Evolutionary conservation across 2,329 filamentous ascomycete genomes (phyloP).

Genomic region (Microcera coccophila): DNA sequence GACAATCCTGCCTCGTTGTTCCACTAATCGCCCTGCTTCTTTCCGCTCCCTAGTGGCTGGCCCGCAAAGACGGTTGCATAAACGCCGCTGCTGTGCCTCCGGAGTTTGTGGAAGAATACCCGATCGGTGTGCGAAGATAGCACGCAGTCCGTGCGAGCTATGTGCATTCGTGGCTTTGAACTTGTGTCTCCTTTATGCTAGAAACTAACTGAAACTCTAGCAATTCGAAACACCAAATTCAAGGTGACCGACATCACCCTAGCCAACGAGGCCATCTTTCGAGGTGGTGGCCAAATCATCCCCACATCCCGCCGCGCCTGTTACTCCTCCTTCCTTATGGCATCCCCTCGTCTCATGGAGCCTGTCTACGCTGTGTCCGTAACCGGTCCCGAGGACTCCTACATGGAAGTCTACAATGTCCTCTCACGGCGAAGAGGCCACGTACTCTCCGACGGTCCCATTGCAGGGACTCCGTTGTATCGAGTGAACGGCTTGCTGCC

Average conservation of each 20-base stretch:
- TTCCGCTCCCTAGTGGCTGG: no score
- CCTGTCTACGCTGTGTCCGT: constrained; percentile 90
- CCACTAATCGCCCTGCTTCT: no score
- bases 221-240: constrained; percentile 97
- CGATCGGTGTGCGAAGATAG: no score
- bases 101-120: no score
- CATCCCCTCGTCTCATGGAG: constrained; percentile 93
- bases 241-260: constrained; percentile 87
- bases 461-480: constrained; percentile 91
- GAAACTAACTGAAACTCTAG: constrained; percentile 38
- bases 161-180: not conserved
- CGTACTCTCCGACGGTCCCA: constrained; percentile 87
- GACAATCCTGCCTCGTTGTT: constrained; percentile 16
- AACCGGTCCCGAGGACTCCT: constrained; percentile 85
- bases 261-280: constrained; percentile 86
- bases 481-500: constrained; percentile 86
- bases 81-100: no score
- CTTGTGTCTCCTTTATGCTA: not conserved
- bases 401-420: constrained; percentile 86
- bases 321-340: constrained; percentile 96
- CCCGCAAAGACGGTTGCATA: no score
- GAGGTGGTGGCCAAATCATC: constrained; percentile 95
- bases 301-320: constrained; percentile 88
- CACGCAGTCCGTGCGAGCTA: no score
- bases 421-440: constrained; percentile 85